Evolutionary conservation across 192 early-diverging fungal species (phyloP).

Genomic region (Coemansia sp.): DNA sequence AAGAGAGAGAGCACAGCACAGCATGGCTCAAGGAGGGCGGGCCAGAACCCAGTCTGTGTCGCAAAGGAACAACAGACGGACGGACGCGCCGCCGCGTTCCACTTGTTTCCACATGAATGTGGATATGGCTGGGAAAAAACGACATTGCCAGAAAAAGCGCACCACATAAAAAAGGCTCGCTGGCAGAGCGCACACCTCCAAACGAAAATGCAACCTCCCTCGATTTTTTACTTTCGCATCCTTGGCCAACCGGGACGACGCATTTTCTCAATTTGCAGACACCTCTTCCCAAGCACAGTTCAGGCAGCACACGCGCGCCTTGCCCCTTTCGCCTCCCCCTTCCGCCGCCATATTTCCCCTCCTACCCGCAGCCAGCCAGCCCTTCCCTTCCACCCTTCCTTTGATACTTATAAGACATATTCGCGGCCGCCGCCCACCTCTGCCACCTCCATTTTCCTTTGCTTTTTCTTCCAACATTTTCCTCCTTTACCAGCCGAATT

Average conservation of each 20-base stretch:
- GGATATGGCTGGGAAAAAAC: background rate
- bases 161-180: background rate
- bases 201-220: background rate
- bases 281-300: no score
- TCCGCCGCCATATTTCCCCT: background rate
- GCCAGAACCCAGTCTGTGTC: background rate
- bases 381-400: constrained; percentile 1
- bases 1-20: background rate
- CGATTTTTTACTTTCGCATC: background rate
- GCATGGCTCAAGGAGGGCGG: no score
- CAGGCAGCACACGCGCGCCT: background rate
- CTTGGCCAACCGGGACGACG: background rate
- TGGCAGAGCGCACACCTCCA: no score
- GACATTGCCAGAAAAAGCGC: background rate
- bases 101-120: background rate
- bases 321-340: no score
- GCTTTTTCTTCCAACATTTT: constrained; percentile 8
- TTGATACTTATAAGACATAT: constrained; percentile 25
- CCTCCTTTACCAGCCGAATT: background rate
- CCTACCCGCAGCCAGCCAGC: background rate
- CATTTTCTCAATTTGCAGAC: constrained; percentile 1
- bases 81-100: background rate
- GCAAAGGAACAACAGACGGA: background rate
- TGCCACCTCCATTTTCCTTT: constrained; percentile 5
- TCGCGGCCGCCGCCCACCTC: constrained; percentile 10